Evolutionary conservation across 768 basidiomycete genomes (phyloP), one percentile per base, ranked within the genome.

Genomic region (Lentinula raphanica): DNA sequence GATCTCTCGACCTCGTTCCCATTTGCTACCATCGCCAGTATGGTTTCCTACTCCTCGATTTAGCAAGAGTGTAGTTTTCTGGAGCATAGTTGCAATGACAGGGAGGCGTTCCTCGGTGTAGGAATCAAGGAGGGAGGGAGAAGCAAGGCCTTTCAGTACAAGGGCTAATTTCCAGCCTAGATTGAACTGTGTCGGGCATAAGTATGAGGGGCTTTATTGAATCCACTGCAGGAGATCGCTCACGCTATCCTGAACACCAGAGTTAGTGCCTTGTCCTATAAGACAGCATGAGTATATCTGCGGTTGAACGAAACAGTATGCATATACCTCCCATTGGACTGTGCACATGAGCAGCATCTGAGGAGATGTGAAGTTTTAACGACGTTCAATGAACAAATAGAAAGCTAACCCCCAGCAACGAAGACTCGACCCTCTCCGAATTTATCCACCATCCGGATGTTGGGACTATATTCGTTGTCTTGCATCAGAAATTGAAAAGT

Each of bases 271-370:
- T 44, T 44, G 42, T 7, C 42, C 56, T 71, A 66, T 4, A 7
- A 13, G 15, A 29, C 12, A 42, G 53, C 3, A 31, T 17, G 31
- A 5, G 19, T 49, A 7, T 15, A 17, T 21, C 25, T 49, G n/a
- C n/a, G n/a, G n/a, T n/a, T n/a, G n/a, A n/a, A n/a, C n/a, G n/a
- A n/a, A n/a, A n/a, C n/a, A n/a, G n/a, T n/a, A n/a, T n/a, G n/a
- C n/a, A n/a, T n/a, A 3, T 65, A 9, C 64, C 69, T 27, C 68
- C 67, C 62, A 71, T 66, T 5, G 74, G 75, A 40, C 69, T 69
- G 56, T 78, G 76, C 11, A 70, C 62, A 60, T 81, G 81, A 8
- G 75, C 77, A 8, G 73, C 73, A 61, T 80, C 79, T 80, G 9
- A 3, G 13, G 2, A 42, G 21, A 35, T 35, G 40, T 35, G 19